phyloP scores from a whole-genome alignment of 2,329 filamentous ascomycete genomes.

The Aspergillus aculeatus region DNA sequence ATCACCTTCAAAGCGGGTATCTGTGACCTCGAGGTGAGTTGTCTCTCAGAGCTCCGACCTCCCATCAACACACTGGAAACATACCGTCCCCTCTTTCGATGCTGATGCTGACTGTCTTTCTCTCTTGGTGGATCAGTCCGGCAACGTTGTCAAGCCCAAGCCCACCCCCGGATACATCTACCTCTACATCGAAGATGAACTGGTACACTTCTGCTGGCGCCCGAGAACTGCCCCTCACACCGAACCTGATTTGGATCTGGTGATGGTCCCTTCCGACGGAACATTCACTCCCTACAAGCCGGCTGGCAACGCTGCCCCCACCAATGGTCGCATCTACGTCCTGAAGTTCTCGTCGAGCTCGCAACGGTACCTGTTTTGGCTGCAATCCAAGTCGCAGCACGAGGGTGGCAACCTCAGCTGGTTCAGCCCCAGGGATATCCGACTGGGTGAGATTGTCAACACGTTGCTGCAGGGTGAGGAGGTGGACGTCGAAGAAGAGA shows the following conservation, averaged over 20 bases:
- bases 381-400: slow-evolving; percentile 86
- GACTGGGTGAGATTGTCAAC: slow-evolving; percentile 85
- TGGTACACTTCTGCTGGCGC: slow-evolving; percentile 97
- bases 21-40: slow-evolving; percentile 77
- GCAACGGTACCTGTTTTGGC: slow-evolving; percentile 90
- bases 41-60: slow-evolving; percentile 1
- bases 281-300: slow-evolving; percentile 79
- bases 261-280: slow-evolving; percentile 90
- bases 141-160: slow-evolving; percentile 69
- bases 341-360: slow-evolving; percentile 93
- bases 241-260: slow-evolving; percentile 78
- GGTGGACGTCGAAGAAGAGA: slow-evolving; percentile 72
- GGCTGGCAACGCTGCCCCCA: slow-evolving; percentile 61
- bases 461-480: slow-evolving; percentile 83
- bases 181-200: slow-evolving; percentile 88
- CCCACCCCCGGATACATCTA: slow-evolving; percentile 82
- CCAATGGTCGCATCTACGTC: slow-evolving; percentile 85
- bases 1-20: slow-evolving; percentile 96
- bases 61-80: not conserved
- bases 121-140: slow-evolving; percentile 44
- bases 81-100: not conserved
- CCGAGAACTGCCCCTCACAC: slow-evolving; percentile 69
- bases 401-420: slow-evolving; percentile 67
- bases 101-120: not conserved
- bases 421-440: slow-evolving; percentile 82